These are phyloP conservation scores for Lentinula detonsa DNA, from an alignment of 768 basidiomycete species.

Conservation along the genomic window DNA sequence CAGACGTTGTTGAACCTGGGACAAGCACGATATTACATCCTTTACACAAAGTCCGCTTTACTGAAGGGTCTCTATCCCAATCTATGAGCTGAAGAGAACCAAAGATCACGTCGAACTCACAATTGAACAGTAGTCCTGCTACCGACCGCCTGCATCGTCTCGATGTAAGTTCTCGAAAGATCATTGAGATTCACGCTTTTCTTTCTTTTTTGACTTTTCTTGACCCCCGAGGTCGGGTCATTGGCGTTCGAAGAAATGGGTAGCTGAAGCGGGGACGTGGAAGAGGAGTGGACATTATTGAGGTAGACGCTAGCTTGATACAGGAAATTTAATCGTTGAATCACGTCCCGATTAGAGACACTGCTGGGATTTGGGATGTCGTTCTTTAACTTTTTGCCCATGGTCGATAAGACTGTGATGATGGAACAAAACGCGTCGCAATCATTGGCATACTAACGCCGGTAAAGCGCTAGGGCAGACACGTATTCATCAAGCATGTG, in stretches of 20 bases:
- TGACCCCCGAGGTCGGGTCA: neutral
- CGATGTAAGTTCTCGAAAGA: conserved; percentile 58
- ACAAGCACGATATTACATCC: conserved; percentile 59
- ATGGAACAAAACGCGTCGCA: neutral
- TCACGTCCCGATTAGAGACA: conserved; percentile 64
- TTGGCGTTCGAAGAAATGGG: neutral
- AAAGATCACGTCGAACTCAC: conserved; percentile 31
- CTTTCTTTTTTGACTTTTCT: conserved; percentile 16
- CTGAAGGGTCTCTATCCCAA: conserved; percentile 59
- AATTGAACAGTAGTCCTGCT: conserved; percentile 74
- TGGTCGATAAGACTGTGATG: conserved; percentile 17
- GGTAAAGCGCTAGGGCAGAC: too few species aligned
- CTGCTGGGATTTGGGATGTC: conserved; percentile 50
- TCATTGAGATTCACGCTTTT: conserved; percentile 34
- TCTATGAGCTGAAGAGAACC: neutral
- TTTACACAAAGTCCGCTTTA: conserved; percentile 80
- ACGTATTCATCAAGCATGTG: too few species aligned
- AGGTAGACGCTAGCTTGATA: conserved; percentile 76
- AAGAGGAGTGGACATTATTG: conserved; percentile 25
- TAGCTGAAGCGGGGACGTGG: conserved; percentile 1
- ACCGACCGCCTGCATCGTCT: conserved; percentile 64
- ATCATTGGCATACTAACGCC: neutral
- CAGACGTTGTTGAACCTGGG: conserved; percentile 58
- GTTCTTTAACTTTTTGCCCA: conserved; percentile 68
- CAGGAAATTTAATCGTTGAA: conserved; percentile 81